A percentile compares a stretch with the other conserved stretches of the same genome.
phyloP scores from a whole-genome alignment of 2,329 filamentous ascomycete genomes.

The Pseudohalonectria lignicola region DNA sequence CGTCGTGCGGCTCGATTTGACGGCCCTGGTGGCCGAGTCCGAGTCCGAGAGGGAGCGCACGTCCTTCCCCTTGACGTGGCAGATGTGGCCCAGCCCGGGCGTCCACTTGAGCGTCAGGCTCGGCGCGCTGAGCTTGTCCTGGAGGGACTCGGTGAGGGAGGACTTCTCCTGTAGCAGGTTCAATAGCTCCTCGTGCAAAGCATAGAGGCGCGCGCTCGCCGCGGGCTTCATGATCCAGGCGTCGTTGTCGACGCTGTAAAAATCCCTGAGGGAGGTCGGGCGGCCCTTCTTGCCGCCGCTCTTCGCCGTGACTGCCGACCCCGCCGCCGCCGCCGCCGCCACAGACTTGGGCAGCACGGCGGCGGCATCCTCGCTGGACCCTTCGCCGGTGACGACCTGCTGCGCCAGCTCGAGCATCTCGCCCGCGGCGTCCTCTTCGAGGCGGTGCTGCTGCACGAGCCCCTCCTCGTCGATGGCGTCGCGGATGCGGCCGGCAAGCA shows the following conservation, averaged over 20 bases:
- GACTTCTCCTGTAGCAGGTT: slow-evolving; percentile 48
- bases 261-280: slow-evolving; percentile 34
- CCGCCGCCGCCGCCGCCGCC: not conserved
- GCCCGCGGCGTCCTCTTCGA: slow-evolving; percentile 60
- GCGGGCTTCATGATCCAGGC: slow-evolving; percentile 54
- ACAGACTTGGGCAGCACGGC: slow-evolving; percentile 37
- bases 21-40: slow-evolving; percentile 31
- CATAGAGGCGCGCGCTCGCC: slow-evolving; percentile 55
- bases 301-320: not conserved
- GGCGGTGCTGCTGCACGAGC: slow-evolving; percentile 66
- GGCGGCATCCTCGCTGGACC: slow-evolving; percentile 44
- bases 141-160: slow-evolving; percentile 48
- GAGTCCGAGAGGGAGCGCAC: slow-evolving; percentile 23
- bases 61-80: slow-evolving; percentile 80
- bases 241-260: slow-evolving; percentile 49
- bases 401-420: slow-evolving; percentile 65
- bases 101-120: slow-evolving; percentile 77
- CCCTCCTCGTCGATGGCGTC: slow-evolving; percentile 88
- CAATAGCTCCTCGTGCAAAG: slow-evolving; percentile 58
- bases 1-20: slow-evolving; percentile 75
- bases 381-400: slow-evolving; percentile 57
- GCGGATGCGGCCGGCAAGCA: slow-evolving; percentile 61
- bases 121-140: slow-evolving; percentile 46
- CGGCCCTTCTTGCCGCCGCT: slow-evolving; percentile 1
- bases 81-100: slow-evolving; percentile 78